phyloP scores from a whole-genome alignment of 2,329 filamentous ascomycete species.

The Penicillium sp. region DNA sequence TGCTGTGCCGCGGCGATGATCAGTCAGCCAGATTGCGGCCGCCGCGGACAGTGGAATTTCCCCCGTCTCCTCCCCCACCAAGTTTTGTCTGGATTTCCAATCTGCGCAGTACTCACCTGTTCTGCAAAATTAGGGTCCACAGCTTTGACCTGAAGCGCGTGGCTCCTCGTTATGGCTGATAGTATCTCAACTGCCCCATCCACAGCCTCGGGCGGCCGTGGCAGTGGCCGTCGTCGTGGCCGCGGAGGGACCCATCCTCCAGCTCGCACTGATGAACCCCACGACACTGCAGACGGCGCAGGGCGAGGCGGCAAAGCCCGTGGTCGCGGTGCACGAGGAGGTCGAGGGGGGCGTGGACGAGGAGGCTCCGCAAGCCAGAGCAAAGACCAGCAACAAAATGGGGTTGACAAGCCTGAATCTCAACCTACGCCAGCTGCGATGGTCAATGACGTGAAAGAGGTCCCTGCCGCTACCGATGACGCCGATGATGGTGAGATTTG shows the following conservation, averaged over 20 bases:
- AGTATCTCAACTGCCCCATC: slow-evolving; percentile 21
- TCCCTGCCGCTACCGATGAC: slow-evolving; percentile 35
- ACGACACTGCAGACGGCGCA: slow-evolving; percentile 18
- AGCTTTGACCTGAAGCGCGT: slow-evolving; percentile 5
- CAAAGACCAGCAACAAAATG: slow-evolving; percentile 20
- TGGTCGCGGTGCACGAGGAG: slow-evolving; percentile 29
- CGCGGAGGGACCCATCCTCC: slow-evolving; percentile 31
- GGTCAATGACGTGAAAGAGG: slow-evolving; percentile 28
- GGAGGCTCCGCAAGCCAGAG: slow-evolving; percentile 31
- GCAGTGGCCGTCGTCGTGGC: slow-evolving; percentile 36
- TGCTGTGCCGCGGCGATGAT: slow-evolving; percentile 8
- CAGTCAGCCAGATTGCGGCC: slow-evolving; percentile 17
- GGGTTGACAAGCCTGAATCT: slow-evolving; percentile 11
- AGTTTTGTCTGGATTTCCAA: slow-evolving; percentile 2
- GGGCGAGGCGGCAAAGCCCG: slow-evolving; percentile 35
- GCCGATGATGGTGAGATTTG: slow-evolving; percentile 73
- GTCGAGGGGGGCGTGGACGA: slow-evolving; percentile 30
- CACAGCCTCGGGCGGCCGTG: slow-evolving; percentile 40
- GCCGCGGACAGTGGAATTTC: slow-evolving; percentile 7
- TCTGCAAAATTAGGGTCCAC: slow-evolving; percentile 9
- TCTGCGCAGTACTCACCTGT: slow-evolving; percentile 4
- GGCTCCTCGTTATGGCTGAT: slow-evolving; percentile 26
- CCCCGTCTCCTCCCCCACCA: slow-evolving; percentile 14
- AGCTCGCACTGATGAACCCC: slow-evolving; percentile 25
- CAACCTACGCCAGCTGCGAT: slow-evolving; percentile 16